Base-by-base conservation (phyloP, 345 rosid species). In the Acer yangbiense region DNA sequence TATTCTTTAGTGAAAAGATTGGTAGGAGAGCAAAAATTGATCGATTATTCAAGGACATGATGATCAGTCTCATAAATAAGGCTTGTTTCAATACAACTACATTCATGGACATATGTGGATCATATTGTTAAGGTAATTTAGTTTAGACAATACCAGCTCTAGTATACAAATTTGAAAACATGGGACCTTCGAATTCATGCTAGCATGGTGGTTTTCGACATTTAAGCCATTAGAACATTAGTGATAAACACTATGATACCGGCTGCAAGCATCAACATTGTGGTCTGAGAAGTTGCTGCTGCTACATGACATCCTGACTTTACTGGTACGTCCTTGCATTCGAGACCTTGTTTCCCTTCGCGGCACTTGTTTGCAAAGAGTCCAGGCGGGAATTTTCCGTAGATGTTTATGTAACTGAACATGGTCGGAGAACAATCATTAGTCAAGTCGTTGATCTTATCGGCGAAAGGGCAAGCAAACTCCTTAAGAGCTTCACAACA, bases 361-460 rank as follows among this genome's bases (percentile, higher is more conserved):
- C 74, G 83, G 81, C 95, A 92, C 75, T 85, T 81, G 12, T 86
- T 88, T 73, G 98, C 86, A 39, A 94, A 94, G 54, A 94, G 85
- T 43, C 98, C 98, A 0, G 93, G 95, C 14, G 97, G 97, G 78
- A 90, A 92, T 75, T 86, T 93, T 1, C 98, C 95, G 7, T 86
- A 86, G 65, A 90, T 81, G 79, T 94, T 92, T 54, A 94, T 94
- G 91, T 91, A 92, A 70, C 95, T 92, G 80, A 94, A 92, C 98
- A 94, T 92, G 63, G 93, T 90, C 2, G 85, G 3, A 7, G 97
- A 91, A 77, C 95, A 92, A 64, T 92, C 90, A 18, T 62, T 82
- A 17, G 62, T 79, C 23, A 76, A 71, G 74, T 90, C 94, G 27
- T 94, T 92, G 27, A 94, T 16, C 61, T 68, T 76, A 7, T 87